Base-by-base conservation (phyloP, 148 eudicot genomes). In the Persicaria tinctoria region DNA sequence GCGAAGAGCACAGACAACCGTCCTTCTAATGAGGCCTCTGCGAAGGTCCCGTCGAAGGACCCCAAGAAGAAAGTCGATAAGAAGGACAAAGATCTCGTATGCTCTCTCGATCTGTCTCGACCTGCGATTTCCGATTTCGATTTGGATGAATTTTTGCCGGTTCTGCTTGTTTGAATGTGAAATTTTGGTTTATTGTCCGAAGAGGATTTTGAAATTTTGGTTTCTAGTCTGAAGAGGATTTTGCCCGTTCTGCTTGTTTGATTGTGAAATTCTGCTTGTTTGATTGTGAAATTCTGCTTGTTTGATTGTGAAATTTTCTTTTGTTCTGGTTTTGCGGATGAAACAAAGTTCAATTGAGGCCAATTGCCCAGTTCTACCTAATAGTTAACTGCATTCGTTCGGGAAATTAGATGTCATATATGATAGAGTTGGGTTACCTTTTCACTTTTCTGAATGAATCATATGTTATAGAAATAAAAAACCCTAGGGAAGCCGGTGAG, bases 191-290 rank as follows among this genome's bases (percentile, higher is more conserved):
- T 80, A 79, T 76, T 91, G 98, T 94, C 98, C 68, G 97, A 94
- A 71, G 97, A 94, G 79, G 98, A 94, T 82, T 86, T 84, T 92
- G 90, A 83, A 91, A 90, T 51, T 69, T 94, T 85, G 97, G 98
- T 90, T 81, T 32, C 92, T 14, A 96, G 91, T 78, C 85, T 88
- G 4, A 89, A 23, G 27, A 23, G 27, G 27, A 23, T 23, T 23
- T 23, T 23, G 0, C 27, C 27, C 0, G 27, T 23, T 23, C 1
- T 23, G 27, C 1, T 23, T 23, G 27, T 23, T 23, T 23, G 27
- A 23, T 23, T 23, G 27, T 23, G 27, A 23, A 23, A 23, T 23
- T 23, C 27, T 23, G 81, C 38, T 74, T 94, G 79, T 41, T 55
- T 63, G 45, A 18, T 27, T 23, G 27, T 23, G 27, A 23, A 23